Conservation (phyloP, 331 rosid genomes). For the Arachis monticola region DNA sequence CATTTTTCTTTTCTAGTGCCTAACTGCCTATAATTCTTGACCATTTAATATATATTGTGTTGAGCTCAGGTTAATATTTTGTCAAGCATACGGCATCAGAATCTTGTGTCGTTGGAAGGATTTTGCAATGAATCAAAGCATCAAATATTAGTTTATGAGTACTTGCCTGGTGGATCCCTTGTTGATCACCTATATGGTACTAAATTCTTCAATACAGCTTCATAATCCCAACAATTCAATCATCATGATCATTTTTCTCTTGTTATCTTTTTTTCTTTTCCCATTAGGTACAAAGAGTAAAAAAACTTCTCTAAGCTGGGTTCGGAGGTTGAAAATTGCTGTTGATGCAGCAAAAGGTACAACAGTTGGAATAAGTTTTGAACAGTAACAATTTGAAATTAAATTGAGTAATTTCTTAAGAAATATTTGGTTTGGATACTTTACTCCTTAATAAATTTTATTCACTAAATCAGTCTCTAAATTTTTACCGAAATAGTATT, state of each 20-base stretch:
- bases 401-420: too few relatives aligned
- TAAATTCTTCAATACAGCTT: constrained; percentile 27
- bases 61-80: constrained; percentile 67
- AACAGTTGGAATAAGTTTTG: not conserved
- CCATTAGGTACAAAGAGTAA: constrained; percentile 61
- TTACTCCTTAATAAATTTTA: too few relatives aligned
- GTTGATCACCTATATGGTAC: constrained; percentile 86
- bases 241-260: constrained; percentile 20
- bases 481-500: too few relatives aligned
- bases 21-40: constrained; percentile 1
- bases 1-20: not conserved
- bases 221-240: not conserved
- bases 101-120: constrained; percentile 92
- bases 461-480: too few relatives aligned
- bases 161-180: constrained; percentile 88
- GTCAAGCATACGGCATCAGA: constrained; percentile 80
- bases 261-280: not conserved
- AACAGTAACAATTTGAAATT: too few relatives aligned
- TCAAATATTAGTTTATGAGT: constrained; percentile 92
- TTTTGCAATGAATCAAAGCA: constrained; percentile 88
- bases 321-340: constrained; percentile 90
- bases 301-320: constrained; percentile 78
- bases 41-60: not conserved
- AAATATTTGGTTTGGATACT: too few relatives aligned
- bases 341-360: constrained; percentile 96